These are phyloP conservation scores for Yarrowia sp. DNA, from an alignment of 805 yeast genomes.

Conservation along the genomic window DNA sequence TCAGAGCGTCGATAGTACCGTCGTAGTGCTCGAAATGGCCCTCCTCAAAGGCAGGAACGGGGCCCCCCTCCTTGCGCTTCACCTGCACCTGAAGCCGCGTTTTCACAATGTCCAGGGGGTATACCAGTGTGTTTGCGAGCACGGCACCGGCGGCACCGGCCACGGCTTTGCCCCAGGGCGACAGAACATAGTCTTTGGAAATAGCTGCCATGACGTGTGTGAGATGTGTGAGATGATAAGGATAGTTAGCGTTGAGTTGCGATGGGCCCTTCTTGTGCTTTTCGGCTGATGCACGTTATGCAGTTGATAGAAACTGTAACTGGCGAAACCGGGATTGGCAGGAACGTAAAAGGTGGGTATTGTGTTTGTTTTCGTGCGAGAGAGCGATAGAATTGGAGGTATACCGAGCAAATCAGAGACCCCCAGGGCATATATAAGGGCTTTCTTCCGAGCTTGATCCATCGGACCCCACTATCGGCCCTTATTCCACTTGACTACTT, in stretches of 20 bases:
- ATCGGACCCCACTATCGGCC: background rate
- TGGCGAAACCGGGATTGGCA: conserved; percentile 9
- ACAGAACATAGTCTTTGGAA: conserved; percentile 29
- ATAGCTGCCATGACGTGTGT: conserved; percentile 23
- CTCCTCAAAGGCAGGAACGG: conserved; percentile 12
- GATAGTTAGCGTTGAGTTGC: conserved; percentile 13
- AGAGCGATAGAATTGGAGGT: background rate
- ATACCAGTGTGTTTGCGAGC: conserved; percentile 71
- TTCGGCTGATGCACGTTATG: conserved; percentile 24
- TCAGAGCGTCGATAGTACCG: conserved; percentile 60
- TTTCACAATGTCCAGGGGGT: conserved; percentile 75
- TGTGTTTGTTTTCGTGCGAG: background rate
- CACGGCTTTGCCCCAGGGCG: conserved; percentile 75
- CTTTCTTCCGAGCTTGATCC: background rate
- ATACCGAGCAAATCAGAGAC: background rate
- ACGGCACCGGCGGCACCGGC: conserved; percentile 82
- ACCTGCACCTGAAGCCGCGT: conserved; percentile 72
- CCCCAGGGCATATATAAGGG: background rate
- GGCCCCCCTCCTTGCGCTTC: conserved; percentile 27
- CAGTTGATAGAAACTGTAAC: conserved; percentile 24
- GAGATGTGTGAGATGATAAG: background rate
- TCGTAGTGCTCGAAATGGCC: conserved; percentile 42
- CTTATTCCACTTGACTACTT: background rate
- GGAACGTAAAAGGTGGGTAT: background rate
- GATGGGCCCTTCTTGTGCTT: conserved; percentile 24